Percentiles rank a stretch among this genome's conserved stretches.
These are phyloP conservation scores for Gymnopus androsaceus DNA, from an alignment of 1,284 basidiomycete genomes.

Conservation along the genomic window DNA sequence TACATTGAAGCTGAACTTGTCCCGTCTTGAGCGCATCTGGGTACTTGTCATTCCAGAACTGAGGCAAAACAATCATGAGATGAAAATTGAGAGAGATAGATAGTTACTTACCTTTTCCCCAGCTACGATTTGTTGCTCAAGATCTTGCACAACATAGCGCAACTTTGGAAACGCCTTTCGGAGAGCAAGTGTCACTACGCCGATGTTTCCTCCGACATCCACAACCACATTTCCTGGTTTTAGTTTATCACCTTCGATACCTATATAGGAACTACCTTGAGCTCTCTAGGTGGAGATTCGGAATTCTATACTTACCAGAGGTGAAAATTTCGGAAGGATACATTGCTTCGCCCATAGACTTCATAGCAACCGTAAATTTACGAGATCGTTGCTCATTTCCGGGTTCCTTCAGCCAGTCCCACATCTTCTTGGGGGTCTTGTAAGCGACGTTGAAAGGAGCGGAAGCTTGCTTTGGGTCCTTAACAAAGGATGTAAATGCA, in stretches of 20 bases:
- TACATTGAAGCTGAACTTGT: conserved; percentile 4
- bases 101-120: conserved; percentile 27
- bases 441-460: background rate
- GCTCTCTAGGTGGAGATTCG: background rate
- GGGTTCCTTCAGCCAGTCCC: background rate
- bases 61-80: background rate
- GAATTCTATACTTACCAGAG: background rate
- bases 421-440: conserved; percentile 1
- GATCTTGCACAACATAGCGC: conserved; percentile 41
- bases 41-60: conserved; percentile 7
- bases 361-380: background rate
- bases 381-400: background rate
- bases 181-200: conserved; percentile 31
- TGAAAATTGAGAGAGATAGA: background rate
- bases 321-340: conserved; percentile 26
- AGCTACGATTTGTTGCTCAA: conserved; percentile 30
- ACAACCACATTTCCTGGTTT: conserved; percentile 34
- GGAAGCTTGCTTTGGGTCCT: conserved; percentile 1
- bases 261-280: conserved; percentile 13
- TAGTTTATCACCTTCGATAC: conserved; percentile 36
- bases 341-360: background rate
- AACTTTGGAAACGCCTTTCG: conserved; percentile 30
- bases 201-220: conserved; percentile 45
- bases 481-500: background rate
- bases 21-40: background rate